phyloP scores from a whole-genome alignment of 768 basidiomycete genomes.

The Rhizopogon sp. region DNA sequence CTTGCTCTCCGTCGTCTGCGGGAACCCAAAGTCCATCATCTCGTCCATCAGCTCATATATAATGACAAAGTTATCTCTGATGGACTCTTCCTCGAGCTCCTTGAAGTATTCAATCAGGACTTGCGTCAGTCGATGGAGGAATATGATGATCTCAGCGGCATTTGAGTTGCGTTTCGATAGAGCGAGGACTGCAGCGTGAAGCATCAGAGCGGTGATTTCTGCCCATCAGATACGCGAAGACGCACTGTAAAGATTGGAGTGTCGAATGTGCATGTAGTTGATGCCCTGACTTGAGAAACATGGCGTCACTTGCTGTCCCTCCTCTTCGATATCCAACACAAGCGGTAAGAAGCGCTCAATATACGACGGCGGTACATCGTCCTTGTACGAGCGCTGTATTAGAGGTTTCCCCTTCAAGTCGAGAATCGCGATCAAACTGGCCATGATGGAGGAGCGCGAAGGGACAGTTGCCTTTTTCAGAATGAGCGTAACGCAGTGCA shows the following conservation, averaged over 20 bases:
- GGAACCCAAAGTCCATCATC: conserved; percentile 99
- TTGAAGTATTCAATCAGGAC: conserved; percentile 99
- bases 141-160: conserved; percentile 93
- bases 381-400: conserved; percentile 94
- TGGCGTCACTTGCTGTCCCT: conserved; percentile 92
- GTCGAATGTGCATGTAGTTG: conserved; percentile 98
- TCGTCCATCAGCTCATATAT: conserved; percentile 99
- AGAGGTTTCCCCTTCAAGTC: conserved; percentile 98
- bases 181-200: conserved; percentile 67
- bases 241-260: conserved; percentile 95
- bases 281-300: conserved; percentile 94
- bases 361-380: conserved; percentile 86
- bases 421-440: conserved; percentile 84
- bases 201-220: neutral
- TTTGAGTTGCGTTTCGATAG: conserved; percentile 95
- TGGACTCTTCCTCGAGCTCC: conserved; percentile 98
- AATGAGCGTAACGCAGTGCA: neutral
- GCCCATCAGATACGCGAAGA: conserved; percentile 8
- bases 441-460: conserved; percentile 29
- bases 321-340: conserved; percentile 94
- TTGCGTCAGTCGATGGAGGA: conserved; percentile 88
- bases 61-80: conserved; percentile 98
- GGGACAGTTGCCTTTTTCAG: neutral
- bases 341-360: conserved; percentile 94
- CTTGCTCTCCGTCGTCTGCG: conserved; percentile 99